Base-by-base conservation (phyloP, 2,329 filamentous ascomycete species). In the Botryotinia calthae region DNA sequence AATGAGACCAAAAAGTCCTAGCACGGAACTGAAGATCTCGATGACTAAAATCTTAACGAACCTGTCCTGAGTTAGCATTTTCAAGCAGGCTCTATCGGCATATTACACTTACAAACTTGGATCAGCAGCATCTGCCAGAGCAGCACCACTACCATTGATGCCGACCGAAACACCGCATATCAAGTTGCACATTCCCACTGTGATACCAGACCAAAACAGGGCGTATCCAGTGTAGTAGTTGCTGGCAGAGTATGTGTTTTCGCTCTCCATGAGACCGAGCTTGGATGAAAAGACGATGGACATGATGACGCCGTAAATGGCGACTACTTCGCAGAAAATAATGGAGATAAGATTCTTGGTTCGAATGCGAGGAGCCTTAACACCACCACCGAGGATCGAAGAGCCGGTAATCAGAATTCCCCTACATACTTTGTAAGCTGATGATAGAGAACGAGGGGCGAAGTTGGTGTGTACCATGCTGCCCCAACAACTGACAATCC, bases 281-380 rank as follows among this genome's bases (percentile, higher is more conserved):
- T 98, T 97, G 75, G 95, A 88, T 62, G 95, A 97, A 86, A 98
- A 98, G 80, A 99, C 93, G 82, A 99, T 99, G 79, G 95, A 92
- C 94, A 99, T 99, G 85, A 99, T 99, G 84, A 99, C 95, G 80
- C 97, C 97, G 87, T 99, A 99, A 83, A 99, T 99, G 84, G 96
- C 96, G 80, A 99, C 96, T 81, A 99, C 96, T 85, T 99, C 96
- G 86, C 96, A 99, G 86, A 99, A 99, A 85, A 99, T 98, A 84
- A 99, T 99, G 80, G 95, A 98, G 82, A 99, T 98, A 81, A 99
- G 85, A 87, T 99, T 99, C 90, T 99, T 99, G 76, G 96, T 99
- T 82, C 96, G 93, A 84, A 99, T 99, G 79, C 96, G 92, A 54
- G 97, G 97, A 63, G 96, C 95, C 84, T 93, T 95, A 81, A 99